Evolutionary conservation across 176 grass and related monocot species (phyloP).

Genomic region (Rhynchospora tenuis): DNA sequence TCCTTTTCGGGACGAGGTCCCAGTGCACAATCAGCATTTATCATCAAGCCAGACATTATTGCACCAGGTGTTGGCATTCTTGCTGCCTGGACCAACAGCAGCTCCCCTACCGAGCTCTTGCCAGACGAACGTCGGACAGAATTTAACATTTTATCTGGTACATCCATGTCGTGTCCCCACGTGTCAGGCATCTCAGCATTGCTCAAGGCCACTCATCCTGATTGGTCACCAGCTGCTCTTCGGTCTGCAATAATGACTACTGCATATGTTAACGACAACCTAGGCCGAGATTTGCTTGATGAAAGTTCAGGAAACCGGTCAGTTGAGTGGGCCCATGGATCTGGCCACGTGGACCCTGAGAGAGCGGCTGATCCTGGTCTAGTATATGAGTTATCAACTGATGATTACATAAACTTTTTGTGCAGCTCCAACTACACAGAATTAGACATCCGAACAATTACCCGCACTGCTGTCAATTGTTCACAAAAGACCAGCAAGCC

Average conservation of each 20-base stretch:
- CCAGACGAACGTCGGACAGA: slow-evolving; percentile 61
- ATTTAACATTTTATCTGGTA: slow-evolving; percentile 95
- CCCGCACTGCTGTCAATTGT: slow-evolving; percentile 64
- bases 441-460: slow-evolving; percentile 64
- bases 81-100: slow-evolving; percentile 76
- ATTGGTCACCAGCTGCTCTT: slow-evolving; percentile 68
- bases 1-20: slow-evolving; percentile 93
- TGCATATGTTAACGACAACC: slow-evolving; percentile 50
- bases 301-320: slow-evolving; percentile 51
- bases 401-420: slow-evolving; percentile 77
- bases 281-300: slow-evolving; percentile 39
- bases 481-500: slow-evolving; percentile 29
- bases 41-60: slow-evolving; percentile 89
- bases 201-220: slow-evolving; percentile 71
- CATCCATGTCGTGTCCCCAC: slow-evolving; percentile 95
- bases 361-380: slow-evolving; percentile 69
- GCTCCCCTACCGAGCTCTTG: slow-evolving; percentile 51
- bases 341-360: slow-evolving; percentile 58
- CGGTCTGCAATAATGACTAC: slow-evolving; percentile 96
- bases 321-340: slow-evolving; percentile 62
- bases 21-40: slow-evolving; percentile 52
- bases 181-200: slow-evolving; percentile 72
- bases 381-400: slow-evolving; percentile 60
- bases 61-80: slow-evolving; percentile 89
- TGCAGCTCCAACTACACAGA: slow-evolving; percentile 78